A percentile compares a stretch with the other conserved stretches of the same genome.
phyloP scores from a whole-genome alignment of 345 rosid species.

The Tarenaya hassleriana region DNA sequence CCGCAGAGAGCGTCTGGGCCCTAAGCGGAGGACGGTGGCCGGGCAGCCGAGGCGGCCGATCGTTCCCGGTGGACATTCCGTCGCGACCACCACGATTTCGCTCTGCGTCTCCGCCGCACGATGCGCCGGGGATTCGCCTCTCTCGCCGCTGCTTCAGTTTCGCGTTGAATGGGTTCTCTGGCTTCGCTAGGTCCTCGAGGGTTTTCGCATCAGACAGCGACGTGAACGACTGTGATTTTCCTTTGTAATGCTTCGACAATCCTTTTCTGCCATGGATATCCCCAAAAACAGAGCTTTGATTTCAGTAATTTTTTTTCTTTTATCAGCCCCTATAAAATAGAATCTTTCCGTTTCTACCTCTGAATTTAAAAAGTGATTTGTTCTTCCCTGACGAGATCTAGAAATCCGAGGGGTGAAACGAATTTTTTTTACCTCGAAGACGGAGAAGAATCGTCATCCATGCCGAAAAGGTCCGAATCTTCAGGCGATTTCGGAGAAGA shows the following conservation, averaged over 20 bases:
- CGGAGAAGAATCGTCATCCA: slow-evolving; percentile 9
- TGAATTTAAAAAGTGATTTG: neutral
- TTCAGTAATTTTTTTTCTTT: neutral
- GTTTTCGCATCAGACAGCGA: slow-evolving; percentile 22
- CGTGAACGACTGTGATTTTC: slow-evolving; percentile 40
- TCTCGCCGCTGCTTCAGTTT: slow-evolving; percentile 32
- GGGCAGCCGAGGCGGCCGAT: slow-evolving; percentile 22
- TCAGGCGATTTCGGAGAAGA: slow-evolving; percentile 31
- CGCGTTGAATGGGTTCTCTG: slow-evolving; percentile 34
- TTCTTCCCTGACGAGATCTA: neutral
- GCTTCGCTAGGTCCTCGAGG: slow-evolving; percentile 34
- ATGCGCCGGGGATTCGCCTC: slow-evolving; percentile 15
- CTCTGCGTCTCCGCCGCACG: slow-evolving; percentile 26
- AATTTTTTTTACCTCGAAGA: slow-evolving; percentile 25
- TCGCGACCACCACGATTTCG: slow-evolving; percentile 19
- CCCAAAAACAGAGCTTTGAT: neutral
- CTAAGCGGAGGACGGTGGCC: slow-evolving; percentile 20
- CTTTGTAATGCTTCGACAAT: slow-evolving; percentile 37
- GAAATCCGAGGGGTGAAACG: neutral
- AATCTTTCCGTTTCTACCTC: neutral
- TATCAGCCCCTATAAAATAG: neutral
- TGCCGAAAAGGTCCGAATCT: slow-evolving; percentile 23
- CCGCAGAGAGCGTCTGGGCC: slow-evolving; percentile 30
- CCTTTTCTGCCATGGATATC: slow-evolving; percentile 27
- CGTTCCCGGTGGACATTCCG: slow-evolving; percentile 8